Evolutionary conservation across 768 basidiomycete genomes (phyloP).

Genomic region (Naganishia friedmannii): DNA sequence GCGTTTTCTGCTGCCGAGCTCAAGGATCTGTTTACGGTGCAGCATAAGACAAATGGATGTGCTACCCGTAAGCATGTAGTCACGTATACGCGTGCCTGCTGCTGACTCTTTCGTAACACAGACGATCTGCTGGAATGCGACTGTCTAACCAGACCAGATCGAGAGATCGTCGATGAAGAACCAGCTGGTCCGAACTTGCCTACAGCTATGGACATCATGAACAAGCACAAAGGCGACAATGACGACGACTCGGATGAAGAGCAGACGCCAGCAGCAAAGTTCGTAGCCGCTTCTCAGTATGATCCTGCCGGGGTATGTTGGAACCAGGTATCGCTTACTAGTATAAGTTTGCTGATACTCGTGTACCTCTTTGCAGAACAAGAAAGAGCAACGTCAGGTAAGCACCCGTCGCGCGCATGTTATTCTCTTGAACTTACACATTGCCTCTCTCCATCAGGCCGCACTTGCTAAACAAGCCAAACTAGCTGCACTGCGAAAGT

Average conservation of each 20-base stretch:
- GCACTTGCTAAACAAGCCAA: constrained; percentile 46
- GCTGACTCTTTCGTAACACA: constrained; percentile 21
- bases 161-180: constrained; percentile 42
- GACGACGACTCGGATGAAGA: constrained; percentile 35
- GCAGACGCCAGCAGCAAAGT: constrained; percentile 25
- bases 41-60: constrained; percentile 67
- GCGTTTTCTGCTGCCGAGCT: constrained; percentile 60
- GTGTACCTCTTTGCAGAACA: constrained; percentile 31
- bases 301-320: constrained; percentile 46
- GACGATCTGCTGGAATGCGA: constrained; percentile 80
- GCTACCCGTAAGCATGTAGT: constrained; percentile 62
- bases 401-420: not conserved
- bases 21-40: constrained; percentile 85
- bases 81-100: not conserved
- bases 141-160: constrained; percentile 52
- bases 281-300: constrained; percentile 45
- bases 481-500: constrained; percentile 48
- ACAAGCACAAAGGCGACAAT: constrained; percentile 35
- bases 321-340: not conserved
- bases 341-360: constrained; percentile 7
- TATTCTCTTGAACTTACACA: not conserved
- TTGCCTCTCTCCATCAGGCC: constrained; percentile 30
- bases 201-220: constrained; percentile 12
- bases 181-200: not conserved
- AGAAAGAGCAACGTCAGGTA: constrained; percentile 43